These are phyloP conservation scores for Seiridium unicorne DNA, from an alignment of 2,329 filamentous ascomycete genomes.

Conservation along the genomic window DNA sequence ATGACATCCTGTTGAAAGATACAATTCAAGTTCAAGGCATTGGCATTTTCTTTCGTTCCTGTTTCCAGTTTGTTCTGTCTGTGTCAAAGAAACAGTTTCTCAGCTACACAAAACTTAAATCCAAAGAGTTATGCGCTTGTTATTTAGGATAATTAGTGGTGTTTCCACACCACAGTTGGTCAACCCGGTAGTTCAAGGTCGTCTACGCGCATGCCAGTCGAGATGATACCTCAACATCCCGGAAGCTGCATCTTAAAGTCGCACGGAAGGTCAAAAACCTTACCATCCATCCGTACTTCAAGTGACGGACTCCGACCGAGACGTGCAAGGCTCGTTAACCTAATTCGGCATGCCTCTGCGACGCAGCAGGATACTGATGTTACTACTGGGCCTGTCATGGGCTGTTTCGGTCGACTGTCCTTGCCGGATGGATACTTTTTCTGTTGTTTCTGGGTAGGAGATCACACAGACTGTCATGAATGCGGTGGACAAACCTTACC, in stretches of 20 bases:
- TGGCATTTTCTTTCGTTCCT: background rate
- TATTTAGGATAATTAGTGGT: constrained; percentile 4
- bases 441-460: constrained; percentile 24
- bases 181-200: constrained; percentile 4
- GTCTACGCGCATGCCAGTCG: constrained; percentile 3
- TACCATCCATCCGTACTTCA: background rate
- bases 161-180: background rate
- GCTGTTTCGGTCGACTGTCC: background rate
- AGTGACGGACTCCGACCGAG: background rate
- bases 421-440: constrained; percentile 6
- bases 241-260: too few species aligned
- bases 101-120: background rate
- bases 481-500: constrained; percentile 15
- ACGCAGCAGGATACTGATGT: too few species aligned
- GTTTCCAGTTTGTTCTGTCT: background rate
- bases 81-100: background rate
- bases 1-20: background rate
- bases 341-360: background rate
- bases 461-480: constrained; percentile 24
- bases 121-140: too few species aligned
- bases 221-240: background rate
- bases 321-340: background rate
- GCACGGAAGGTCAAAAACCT: background rate
- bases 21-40: background rate
- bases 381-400: background rate